Conservation (phyloP, 2,329 filamentous ascomycete species). For the Alternaria gansuensis region DNA sequence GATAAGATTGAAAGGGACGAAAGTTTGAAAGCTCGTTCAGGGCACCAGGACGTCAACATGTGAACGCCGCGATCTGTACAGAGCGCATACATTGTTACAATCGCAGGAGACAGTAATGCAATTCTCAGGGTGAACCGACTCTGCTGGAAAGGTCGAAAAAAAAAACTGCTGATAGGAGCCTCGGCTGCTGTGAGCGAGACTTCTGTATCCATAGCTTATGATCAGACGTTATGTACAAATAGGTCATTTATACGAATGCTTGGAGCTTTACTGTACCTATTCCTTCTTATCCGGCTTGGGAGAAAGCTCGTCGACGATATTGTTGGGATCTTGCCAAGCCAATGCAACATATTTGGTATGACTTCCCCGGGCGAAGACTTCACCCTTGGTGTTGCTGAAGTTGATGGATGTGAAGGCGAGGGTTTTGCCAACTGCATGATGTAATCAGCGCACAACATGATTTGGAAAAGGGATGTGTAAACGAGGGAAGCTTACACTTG, state of each 20-base stretch:
- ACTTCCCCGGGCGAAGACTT: slow-evolving; percentile 70
- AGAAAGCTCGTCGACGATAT: slow-evolving; percentile 67
- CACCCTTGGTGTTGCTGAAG: slow-evolving; percentile 67
- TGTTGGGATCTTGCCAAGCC: slow-evolving; percentile 70
- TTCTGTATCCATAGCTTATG: slow-evolving; percentile 22
- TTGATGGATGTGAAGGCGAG: slow-evolving; percentile 70
- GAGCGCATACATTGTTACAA: background rate
- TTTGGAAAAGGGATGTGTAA: background rate
- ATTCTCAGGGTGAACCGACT: background rate
- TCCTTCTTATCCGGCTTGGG: slow-evolving; percentile 46
- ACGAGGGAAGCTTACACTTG: slow-evolving; percentile 60
- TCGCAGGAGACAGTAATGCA: background rate
- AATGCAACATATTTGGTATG: slow-evolving; percentile 72
- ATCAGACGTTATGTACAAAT: background rate
- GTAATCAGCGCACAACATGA: background rate
- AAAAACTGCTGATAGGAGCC: too few species aligned
- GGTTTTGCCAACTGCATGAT: slow-evolving; percentile 67
- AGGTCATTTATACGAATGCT: background rate
- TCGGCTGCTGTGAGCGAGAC: background rate
- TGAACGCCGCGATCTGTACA: background rate
- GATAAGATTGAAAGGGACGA: background rate
- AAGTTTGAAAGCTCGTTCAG: background rate
- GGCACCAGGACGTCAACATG: too few species aligned
- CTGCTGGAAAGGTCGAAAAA: too few species aligned
- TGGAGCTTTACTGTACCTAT: background rate